Evolutionary conservation across 2,329 filamentous ascomycete species (phyloP).

Genomic region (Penicillium sp.): DNA sequence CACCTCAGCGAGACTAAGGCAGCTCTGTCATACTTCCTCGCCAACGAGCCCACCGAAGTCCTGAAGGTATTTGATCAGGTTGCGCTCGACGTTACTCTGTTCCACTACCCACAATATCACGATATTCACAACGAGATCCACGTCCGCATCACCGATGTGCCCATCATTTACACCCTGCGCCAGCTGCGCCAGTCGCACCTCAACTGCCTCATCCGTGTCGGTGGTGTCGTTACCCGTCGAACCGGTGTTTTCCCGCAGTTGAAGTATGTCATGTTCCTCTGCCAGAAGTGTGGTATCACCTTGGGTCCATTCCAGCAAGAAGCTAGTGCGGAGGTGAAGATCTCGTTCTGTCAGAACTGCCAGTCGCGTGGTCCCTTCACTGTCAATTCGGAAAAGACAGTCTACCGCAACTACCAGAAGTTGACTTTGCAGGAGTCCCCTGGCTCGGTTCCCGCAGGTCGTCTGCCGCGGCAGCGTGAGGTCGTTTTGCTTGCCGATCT

Average conservation of each 20-base stretch:
- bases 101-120: constrained; percentile 97
- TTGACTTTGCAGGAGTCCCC: constrained; percentile 95
- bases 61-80: constrained; percentile 95
- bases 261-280: constrained; percentile 98
- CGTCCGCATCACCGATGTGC: constrained; percentile 91
- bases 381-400: constrained; percentile 93
- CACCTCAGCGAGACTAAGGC: constrained; percentile 89
- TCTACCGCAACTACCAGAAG: constrained; percentile 98
- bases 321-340: constrained; percentile 92
- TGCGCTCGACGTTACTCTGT: constrained; percentile 90
- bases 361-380: constrained; percentile 94
- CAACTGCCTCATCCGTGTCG: constrained; percentile 92
- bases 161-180: constrained; percentile 90
- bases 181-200: constrained; percentile 93
- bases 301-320: constrained; percentile 97
- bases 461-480: constrained; percentile 87
- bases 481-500: constrained; percentile 96
- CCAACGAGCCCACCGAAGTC: constrained; percentile 92
- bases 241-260: constrained; percentile 96
- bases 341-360: constrained; percentile 94
- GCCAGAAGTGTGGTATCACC: constrained; percentile 85
- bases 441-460: constrained; percentile 92
- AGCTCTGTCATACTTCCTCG: constrained; percentile 90
- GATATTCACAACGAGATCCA: constrained; percentile 97
- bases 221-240: constrained; percentile 89